These are phyloP conservation scores for Claviceps sp. DNA, from an alignment of 2,329 filamentous ascomycete species.

Conservation along the genomic window DNA sequence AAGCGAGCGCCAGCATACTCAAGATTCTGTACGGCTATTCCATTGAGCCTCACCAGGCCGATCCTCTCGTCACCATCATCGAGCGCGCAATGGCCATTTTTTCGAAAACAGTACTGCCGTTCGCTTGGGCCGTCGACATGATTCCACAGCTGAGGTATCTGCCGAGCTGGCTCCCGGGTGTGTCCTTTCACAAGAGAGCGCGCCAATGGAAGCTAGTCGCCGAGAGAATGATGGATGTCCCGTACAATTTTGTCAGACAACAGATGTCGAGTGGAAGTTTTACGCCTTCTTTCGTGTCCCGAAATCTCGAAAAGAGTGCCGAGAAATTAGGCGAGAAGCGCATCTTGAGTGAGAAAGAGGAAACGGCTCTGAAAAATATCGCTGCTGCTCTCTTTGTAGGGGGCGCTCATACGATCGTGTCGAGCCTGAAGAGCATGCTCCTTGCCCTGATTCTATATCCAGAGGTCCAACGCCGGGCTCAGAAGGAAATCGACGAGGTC, in stretches of 20 bases:
- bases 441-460: constrained; percentile 32
- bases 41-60: constrained; percentile 7
- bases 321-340: not conserved
- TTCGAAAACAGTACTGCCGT: constrained; percentile 14
- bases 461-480: constrained; percentile 26
- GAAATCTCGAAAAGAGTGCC: not conserved
- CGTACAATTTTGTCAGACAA: constrained; percentile 17
- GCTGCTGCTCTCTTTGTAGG: constrained; percentile 3
- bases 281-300: constrained; percentile 15
- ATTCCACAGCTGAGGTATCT: constrained; percentile 18
- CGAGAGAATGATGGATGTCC: constrained; percentile 10
- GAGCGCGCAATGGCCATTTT: constrained; percentile 18
- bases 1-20: not conserved
- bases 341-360: not conserved
- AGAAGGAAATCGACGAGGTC: constrained; percentile 28
- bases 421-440: constrained; percentile 18
- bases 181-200: constrained; percentile 17
- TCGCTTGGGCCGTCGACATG: constrained; percentile 20
- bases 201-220: constrained; percentile 12
- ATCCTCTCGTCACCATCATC: constrained; percentile 11
- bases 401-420: constrained; percentile 8
- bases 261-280: constrained; percentile 13
- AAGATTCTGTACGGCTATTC: constrained; percentile 17
- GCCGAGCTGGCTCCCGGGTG: constrained; percentile 17
- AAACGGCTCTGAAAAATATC: constrained; percentile 1